phyloP scores from a whole-genome alignment of 1,284 basidiomycete species.

The Coniferiporia sulphurascens region DNA sequence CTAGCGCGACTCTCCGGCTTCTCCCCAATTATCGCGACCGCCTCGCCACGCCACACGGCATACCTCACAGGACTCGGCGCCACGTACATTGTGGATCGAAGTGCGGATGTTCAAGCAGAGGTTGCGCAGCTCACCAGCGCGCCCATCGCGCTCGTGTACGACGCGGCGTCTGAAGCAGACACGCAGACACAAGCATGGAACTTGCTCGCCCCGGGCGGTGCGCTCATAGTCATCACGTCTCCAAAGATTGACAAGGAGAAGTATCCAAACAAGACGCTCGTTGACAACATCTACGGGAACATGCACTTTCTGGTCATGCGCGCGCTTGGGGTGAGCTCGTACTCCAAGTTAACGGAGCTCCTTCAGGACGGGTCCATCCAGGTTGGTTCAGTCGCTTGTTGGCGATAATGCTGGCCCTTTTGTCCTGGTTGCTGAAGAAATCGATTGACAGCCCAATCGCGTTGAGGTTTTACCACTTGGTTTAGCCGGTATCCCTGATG shows the following conservation, averaged over 20 bases:
- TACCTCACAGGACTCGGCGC: slow-evolving; percentile 48
- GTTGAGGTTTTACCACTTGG: slow-evolving; percentile 43
- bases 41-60: slow-evolving; percentile 39
- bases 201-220: slow-evolving; percentile 20
- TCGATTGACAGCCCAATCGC: slow-evolving; percentile 30
- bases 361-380: slow-evolving; percentile 6
- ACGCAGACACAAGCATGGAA: slow-evolving; percentile 18
- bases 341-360: slow-evolving; percentile 5
- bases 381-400: background rate
- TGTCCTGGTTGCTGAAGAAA: too few species aligned
- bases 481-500: slow-evolving; percentile 39
- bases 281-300: slow-evolving; percentile 3
- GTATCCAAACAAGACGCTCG: slow-evolving; percentile 5
- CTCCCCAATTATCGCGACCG: slow-evolving; percentile 48
- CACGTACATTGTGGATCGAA: slow-evolving; percentile 45
- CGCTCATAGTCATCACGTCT: slow-evolving; percentile 11
- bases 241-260: background rate
- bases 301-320: background rate
- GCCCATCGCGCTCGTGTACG: slow-evolving; percentile 36
- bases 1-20: slow-evolving; percentile 49
- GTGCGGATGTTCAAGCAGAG: slow-evolving; percentile 27
- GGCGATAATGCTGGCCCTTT: too few species aligned
- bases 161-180: slow-evolving; percentile 26
- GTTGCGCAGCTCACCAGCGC: slow-evolving; percentile 25
- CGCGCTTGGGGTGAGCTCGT: slow-evolving; percentile 8